Base-by-base conservation (phyloP, 192 early-diverging fungal genomes). In the Globomyces pollinis-pini region DNA sequence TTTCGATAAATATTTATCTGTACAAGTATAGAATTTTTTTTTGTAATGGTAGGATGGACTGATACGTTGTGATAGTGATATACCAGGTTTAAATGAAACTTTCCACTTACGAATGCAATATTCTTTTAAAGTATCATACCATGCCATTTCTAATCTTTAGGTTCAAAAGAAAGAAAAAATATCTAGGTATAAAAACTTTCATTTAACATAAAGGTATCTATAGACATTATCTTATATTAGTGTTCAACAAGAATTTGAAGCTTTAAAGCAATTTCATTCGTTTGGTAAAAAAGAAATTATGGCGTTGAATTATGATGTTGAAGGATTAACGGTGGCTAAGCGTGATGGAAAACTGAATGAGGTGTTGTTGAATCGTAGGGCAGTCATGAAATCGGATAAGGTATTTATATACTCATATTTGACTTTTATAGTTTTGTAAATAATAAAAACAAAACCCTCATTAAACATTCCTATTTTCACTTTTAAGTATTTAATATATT, bases 291-390 rank as follows among this genome's bases (percentile, higher is more conserved):
- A 56, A 15, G 31, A 44, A 18, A 20, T 65, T 15, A 9, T 30
- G 15, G 44, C 21, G n/a, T 23, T 39, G 16, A 54, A 12, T 3
- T 26, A 45, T 18, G 42, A 52, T 35, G 20, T 35, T 1, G 35
- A 32, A 7, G 34, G 39, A 8, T 23, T 66, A 6, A 43, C 39
- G 13, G 33, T 31, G 6, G 65, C 65, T 2, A 44, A 51, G n/a
- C 21, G 34, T n/a, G 50, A 52, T 15, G 65, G 65, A 26, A 64
- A 45, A 9, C 23, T 66, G 65, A 51, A 51, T 29, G 65, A 66
- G 41, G 62, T 44, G 9, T 33, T 66, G 12, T 50, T 66, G 16
- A 54, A 66, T 26, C 45, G 65, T 16, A 52, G 65, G 32, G 57
- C 41, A 20, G 54, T 61, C 38, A 26, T 64, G 38, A 66, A 66